Base-by-base conservation (phyloP, 2,329 filamentous ascomycete genomes). In the Fusarium udum region DNA sequence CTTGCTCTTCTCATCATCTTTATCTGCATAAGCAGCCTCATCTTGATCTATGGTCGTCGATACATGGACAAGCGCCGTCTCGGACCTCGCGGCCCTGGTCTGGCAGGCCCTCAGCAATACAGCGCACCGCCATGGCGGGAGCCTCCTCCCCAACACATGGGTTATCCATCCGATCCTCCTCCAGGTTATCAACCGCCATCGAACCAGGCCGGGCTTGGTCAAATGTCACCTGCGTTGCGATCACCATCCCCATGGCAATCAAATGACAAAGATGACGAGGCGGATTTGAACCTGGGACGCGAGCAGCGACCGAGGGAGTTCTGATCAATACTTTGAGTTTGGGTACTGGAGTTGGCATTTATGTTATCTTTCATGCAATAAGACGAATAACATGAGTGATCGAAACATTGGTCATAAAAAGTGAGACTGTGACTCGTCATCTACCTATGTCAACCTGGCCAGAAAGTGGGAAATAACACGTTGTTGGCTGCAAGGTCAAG, bases 1-100 rank as follows among this genome's bases (percentile, higher is more conserved):
- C 83, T 89, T n/a, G 82, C 85, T 14, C 85, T 82, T 31, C 77
- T 88, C 37, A 79, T 88, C 37, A 79, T 88, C 53, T 79, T 86
- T 48, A 69, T 78, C 28, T 77, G 85, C 67, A 79, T 87, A 10
- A 79, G 81, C 37, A 78, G 85, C 53, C 72, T 87, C 28, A 73
- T 83, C 58, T 77, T 83, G 49, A 81, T 80, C 58, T 76, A 81
- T 49, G 78, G 79, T 39, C 75, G 74, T 39, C 75, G 71, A 60
- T 80, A 75, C 61, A 53, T 80, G 56, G 68, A 74, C 51, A 78
- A 72, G 46, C 75, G 73, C 55, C 76, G 72, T 40, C 72, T 57
- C 6, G 74, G 70, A 26, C 70, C 63, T 7, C 67, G 61, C 45
- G 71, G 71, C 20, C 67, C 67, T 24, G 74, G 71, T n/a, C 58